These are phyloP conservation scores for Angomonas desouzai DNA, from an alignment of 208 protist species.

Conservation along the genomic window DNA sequence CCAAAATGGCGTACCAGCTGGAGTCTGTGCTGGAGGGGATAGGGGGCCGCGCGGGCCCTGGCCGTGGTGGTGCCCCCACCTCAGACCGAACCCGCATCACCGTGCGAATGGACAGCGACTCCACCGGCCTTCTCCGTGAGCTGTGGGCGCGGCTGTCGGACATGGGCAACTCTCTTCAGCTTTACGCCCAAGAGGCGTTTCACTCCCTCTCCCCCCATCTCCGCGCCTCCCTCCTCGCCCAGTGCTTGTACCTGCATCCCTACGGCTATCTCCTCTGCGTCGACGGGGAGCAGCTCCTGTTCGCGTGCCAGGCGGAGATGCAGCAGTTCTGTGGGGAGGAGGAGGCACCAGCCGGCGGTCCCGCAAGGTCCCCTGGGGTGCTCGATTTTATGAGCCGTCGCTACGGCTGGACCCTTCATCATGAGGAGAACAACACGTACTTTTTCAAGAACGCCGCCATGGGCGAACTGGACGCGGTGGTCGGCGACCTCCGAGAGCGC, in stretches of 20 bases:
- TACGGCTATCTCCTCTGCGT: constrained; percentile 26
- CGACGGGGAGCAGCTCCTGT: constrained; percentile 2
- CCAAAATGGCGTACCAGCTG: constrained; percentile 26
- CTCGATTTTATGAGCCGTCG: constrained; percentile 18
- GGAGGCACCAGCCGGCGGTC: not conserved
- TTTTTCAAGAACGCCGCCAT: constrained; percentile 73
- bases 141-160: constrained; percentile 13
- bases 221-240: constrained; percentile 6
- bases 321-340: not conserved
- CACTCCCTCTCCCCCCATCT: constrained; percentile 9
- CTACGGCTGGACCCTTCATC: constrained; percentile 36
- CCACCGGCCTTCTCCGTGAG: constrained; percentile 18
- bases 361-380: constrained; percentile 7
- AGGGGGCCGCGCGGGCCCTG: not conserved
- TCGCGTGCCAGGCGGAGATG: constrained; percentile 1
- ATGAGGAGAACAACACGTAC: constrained; percentile 23
- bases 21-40: constrained; percentile 18
- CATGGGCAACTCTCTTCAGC: constrained; percentile 10
- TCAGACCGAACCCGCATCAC: not conserved
- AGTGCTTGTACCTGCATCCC: constrained; percentile 18
- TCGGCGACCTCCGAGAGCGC: constrained; percentile 69
- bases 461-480: constrained; percentile 50
- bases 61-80: too few relatives aligned
- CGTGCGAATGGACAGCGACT: constrained; percentile 19
- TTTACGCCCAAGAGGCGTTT: constrained; percentile 14